Base-by-base conservation (phyloP, 2,329 filamentous ascomycete species). In the Penicillium sp. region DNA sequence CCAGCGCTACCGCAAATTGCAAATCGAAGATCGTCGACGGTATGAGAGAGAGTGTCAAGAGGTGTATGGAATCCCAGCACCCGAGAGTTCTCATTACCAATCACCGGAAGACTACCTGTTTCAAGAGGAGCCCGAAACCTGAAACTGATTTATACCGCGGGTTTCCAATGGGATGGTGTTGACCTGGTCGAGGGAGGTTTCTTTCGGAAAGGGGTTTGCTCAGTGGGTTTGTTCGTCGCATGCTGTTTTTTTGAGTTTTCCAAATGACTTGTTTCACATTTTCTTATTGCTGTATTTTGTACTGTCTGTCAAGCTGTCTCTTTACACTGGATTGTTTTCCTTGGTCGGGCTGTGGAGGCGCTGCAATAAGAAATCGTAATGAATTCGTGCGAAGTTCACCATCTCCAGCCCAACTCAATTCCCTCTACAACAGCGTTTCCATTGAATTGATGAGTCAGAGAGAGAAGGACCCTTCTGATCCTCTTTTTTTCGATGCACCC, bases 21-120 rank as follows among this genome's bases (percentile, higher is more conserved):
- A 55, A 13, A 43, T 54, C 7, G 56, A 54, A 8, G 69, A 72
- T 44, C 48, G 44, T 13, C 54, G 57, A 35, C 67, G 69, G 32
- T 72, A 71, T 49, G 29, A 47, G 6, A 61, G 59, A 32, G 69
- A 72, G 56, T 59, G 67, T 54, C 57, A 54, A 32, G 61, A 67
- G 28, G 64, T 64, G 3, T 72, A 72, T 52, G 69, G 69, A 61
- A 13, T 17, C 10, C 43, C 43, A n/a, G 34, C 34, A 22, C 19
- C 19, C 13, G 31, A 24, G 34, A 21, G 7, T 13, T 1, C 17
- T 10, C 17, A 3, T 15, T 10, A 22, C 9, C 6, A 45, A 6
- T 24, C 37, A 39, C 21, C 15, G 19, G 35, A 45, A 39, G 28
- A 6, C 26, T 13, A 21, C 13, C 19, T n/a, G 13, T 31, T 19